These are phyloP conservation scores for Lachnellula arida DNA, from an alignment of 2,329 filamentous ascomycete species.

Conservation along the genomic window DNA sequence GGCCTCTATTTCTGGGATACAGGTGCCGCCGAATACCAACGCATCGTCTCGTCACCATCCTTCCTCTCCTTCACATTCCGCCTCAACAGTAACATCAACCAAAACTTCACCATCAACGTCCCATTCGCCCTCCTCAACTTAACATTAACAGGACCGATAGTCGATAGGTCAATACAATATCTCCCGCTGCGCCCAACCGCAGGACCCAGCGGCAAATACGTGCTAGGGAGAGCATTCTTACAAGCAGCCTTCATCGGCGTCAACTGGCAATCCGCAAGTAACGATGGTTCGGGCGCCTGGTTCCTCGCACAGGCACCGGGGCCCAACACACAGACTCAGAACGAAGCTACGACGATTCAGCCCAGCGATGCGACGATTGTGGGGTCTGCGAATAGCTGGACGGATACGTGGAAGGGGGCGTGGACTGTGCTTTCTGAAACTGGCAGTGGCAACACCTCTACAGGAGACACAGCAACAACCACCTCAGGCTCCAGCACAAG, in stretches of 20 bases:
- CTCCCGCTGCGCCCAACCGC: conserved; percentile 5
- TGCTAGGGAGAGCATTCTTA: conserved; percentile 35
- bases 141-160: no score
- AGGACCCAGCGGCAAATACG: conserved; percentile 6
- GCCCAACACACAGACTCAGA: conserved; percentile 14
- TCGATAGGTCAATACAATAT: no score
- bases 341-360: conserved; percentile 1
- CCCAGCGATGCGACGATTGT: conserved; percentile 10
- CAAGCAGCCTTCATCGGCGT: conserved; percentile 35
- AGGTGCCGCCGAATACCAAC: conserved; percentile 20
- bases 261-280: conserved; percentile 22
- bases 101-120: conserved; percentile 31
- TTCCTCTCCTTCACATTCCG: conserved; percentile 35
- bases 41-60: conserved; percentile 32
- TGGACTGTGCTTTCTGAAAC: conserved; percentile 5
- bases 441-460: no score
- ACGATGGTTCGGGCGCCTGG: conserved; percentile 6
- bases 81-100: conserved; percentile 8
- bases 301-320: conserved; percentile 32
- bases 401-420: conserved; percentile 12
- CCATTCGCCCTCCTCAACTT: conserved; percentile 8
- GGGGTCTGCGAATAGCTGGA: conserved; percentile 11
- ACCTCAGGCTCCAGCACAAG: not conserved
- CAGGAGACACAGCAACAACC: not conserved
- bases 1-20: conserved; percentile 35